Conservation (phyloP, 495 filamentous ascomycete genomes). For the Pseudoneurospora amorphoporcata region DNA sequence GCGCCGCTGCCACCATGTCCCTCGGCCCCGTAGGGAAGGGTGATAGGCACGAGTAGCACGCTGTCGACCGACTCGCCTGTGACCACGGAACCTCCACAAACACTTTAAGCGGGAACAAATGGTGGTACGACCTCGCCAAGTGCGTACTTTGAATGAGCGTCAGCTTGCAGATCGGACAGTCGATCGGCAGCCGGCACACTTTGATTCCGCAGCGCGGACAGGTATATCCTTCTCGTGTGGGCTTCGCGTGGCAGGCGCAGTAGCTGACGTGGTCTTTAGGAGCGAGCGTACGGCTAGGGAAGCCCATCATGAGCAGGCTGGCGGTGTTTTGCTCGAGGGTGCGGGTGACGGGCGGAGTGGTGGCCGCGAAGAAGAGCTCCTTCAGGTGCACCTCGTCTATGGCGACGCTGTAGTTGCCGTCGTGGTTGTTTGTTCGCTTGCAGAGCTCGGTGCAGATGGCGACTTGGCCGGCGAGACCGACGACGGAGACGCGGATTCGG, state of each 20-base stretch:
- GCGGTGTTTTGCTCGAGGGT: conserved; percentile 56
- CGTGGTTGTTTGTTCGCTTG: conserved; percentile 71
- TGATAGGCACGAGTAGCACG: conserved; percentile 45
- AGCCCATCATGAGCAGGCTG: conserved; percentile 93
- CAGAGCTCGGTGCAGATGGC: conserved; percentile 89
- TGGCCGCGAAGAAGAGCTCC: conserved; percentile 78
- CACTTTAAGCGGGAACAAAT: conserved; percentile 83
- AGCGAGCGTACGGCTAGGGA: conserved; percentile 84
- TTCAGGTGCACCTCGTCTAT: conserved; percentile 82
- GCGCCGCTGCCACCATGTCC: neutral
- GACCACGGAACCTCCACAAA: conserved; percentile 87
- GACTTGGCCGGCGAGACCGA: conserved; percentile 84
- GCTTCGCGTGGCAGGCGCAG: conserved; percentile 84
- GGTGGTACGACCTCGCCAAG: conserved; percentile 88
- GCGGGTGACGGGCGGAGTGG: conserved; percentile 76
- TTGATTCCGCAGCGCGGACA: conserved; percentile 84
- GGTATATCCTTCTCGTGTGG: conserved; percentile 77
- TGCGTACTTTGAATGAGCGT: conserved; percentile 97
- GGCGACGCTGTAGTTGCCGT: conserved; percentile 67
- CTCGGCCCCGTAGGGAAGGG: conserved; percentile 35
- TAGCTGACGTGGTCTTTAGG: conserved; percentile 51
- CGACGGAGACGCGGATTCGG: conserved; percentile 73
- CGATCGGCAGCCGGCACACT: conserved; percentile 83
- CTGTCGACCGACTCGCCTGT: conserved; percentile 41
- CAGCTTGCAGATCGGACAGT: conserved; percentile 83